Evolutionary conservation across 164 flowering plant genomes (phyloP).

Genomic region (Stephania cephalantha): DNA sequence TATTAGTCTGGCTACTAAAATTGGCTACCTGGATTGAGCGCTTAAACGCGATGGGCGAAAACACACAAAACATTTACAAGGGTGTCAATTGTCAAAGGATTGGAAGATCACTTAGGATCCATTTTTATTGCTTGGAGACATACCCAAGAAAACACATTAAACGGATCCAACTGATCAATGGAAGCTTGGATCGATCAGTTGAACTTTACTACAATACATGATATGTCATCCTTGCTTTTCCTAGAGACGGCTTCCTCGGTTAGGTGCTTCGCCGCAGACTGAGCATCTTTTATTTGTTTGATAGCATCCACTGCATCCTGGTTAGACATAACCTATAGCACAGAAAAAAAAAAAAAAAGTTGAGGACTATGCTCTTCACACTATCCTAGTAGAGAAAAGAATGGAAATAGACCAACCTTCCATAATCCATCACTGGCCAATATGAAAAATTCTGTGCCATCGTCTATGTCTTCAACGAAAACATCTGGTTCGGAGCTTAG

Average conservation of each 20-base stretch:
- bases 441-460: slow-evolving; percentile 59
- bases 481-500: slow-evolving; percentile 90
- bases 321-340: slow-evolving; percentile 67
- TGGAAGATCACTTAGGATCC: background rate
- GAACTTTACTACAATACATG: slow-evolving; percentile 64
- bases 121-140: slow-evolving; percentile 1
- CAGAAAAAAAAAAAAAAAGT: background rate
- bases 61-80: background rate
- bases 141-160: background rate
- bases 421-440: slow-evolving; percentile 96
- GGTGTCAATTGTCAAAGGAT: background rate
- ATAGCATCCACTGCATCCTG: slow-evolving; percentile 70
- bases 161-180: background rate
- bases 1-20: background rate
- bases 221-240: slow-evolving; percentile 74
- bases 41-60: background rate
- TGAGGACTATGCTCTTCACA: too few relatives aligned
- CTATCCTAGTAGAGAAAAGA: too few relatives aligned
- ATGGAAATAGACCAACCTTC: slow-evolving; percentile 51
- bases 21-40: background rate
- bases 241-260: slow-evolving; percentile 60
- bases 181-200: slow-evolving; percentile 19
- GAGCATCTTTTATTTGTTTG: slow-evolving; percentile 49
- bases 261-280: slow-evolving; percentile 56
- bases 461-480: slow-evolving; percentile 40